Conservation (phyloP, 1,284 basidiomycete genomes). For the Ganoderma leucocontextum region DNA sequence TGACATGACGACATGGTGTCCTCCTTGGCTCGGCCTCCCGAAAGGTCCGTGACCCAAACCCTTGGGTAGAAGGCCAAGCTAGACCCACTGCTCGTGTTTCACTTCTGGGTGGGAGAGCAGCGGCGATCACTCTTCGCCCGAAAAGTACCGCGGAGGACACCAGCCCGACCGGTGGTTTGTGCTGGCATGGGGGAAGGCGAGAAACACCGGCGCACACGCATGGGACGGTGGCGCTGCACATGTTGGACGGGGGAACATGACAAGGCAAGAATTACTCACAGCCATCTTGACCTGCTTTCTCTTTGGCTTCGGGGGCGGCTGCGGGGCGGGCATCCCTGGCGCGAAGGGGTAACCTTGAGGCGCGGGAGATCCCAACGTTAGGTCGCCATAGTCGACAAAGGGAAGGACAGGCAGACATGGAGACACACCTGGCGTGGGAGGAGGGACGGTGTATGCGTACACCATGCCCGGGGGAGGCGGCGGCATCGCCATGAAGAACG, state of each 20-base stretch:
- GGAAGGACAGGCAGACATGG: slow-evolving; percentile 8
- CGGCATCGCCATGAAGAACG: slow-evolving; percentile 60
- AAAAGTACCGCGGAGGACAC: slow-evolving; percentile 4
- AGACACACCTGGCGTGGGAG: slow-evolving; percentile 56
- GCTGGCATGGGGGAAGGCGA: slow-evolving; percentile 21
- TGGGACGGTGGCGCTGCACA: slow-evolving; percentile 3
- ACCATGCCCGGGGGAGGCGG: slow-evolving; percentile 67
- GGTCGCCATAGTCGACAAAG: slow-evolving; percentile 17
- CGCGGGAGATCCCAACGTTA: not conserved
- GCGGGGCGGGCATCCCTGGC: slow-evolving; percentile 35
- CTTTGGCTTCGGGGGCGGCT: slow-evolving; percentile 58
- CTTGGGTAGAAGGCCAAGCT: not conserved
- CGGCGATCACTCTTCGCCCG: slow-evolving; percentile 3
- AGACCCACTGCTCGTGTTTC: not conserved
- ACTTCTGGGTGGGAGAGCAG: slow-evolving; percentile 4
- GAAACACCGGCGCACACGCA: slow-evolving; percentile 17
- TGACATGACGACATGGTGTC: not conserved
- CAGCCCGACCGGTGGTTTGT: slow-evolving; percentile 25
- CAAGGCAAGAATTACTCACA: slow-evolving; percentile 51
- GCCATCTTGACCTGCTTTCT: slow-evolving; percentile 92
- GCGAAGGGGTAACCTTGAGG: slow-evolving; percentile 45
- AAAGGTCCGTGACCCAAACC: not conserved
- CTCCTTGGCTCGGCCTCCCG: not conserved
- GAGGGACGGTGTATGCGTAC: slow-evolving; percentile 62
- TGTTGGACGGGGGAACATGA: slow-evolving; percentile 14